Base-by-base conservation (phyloP, 2,329 filamentous ascomycete genomes). In the Microthyrium microscopicum region DNA sequence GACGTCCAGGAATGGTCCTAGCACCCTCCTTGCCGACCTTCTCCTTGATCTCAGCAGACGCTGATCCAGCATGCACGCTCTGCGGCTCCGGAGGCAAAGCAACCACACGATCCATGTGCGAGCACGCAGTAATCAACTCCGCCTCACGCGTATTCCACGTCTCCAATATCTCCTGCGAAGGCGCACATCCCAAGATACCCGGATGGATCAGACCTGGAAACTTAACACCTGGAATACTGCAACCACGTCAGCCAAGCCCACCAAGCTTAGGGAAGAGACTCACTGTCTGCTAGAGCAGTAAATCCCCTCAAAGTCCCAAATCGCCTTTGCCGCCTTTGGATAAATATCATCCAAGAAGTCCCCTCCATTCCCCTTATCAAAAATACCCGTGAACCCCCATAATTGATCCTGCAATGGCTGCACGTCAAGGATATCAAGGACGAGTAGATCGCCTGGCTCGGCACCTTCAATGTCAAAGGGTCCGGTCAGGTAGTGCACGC, bases 371-470 rank as follows among this genome's bases (percentile, higher is more conserved):
- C 73, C 58, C 42, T 71, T 75, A 34, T 76, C 65, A 47, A 94
- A 93, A 4, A 89, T 57, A 6, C 83, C 83, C 0, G 80, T 87
- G 52, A 92, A 92, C 0, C 85, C 85, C 85, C 85, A 93, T 0
- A 83, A 83, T 37, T 77, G 71, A 20, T 89, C 73, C 40, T 87
- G 66, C 42, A 92, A 73, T 0, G 85, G 85, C 57, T 94, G 83
- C 0, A 93, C 81, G 47, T 94, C 85, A 53, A 87, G 83, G 42
- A 93, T 93, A 52, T 93, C 83, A 5, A 93, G 79, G 0, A 91
- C 59, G 1, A 92, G 64, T 1, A 92, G 63, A 49, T 93, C 85
- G 0, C 85, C 85, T 0, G 84, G 83, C 52, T 85, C 71, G 1
- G 83, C 83, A 1, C 71, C 75, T 48, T 85, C 78, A 36, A 94